Evolutionary conservation across 305 asterid genomes (phyloP).

Genomic region (Withania somnifera): DNA sequence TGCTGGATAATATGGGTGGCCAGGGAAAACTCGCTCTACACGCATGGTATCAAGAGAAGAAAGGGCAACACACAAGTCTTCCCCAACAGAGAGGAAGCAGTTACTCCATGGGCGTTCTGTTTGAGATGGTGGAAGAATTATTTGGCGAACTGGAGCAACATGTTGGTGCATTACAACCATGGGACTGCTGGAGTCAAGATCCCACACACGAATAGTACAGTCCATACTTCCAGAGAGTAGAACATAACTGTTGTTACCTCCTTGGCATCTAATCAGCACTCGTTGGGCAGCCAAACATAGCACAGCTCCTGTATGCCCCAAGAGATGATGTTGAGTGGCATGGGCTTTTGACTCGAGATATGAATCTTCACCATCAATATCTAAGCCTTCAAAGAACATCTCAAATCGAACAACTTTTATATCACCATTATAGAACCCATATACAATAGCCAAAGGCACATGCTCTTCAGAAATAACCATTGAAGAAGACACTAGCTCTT

Average conservation of each 20-base stretch:
- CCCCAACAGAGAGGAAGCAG: slow-evolving; percentile 82
- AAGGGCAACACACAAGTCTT: slow-evolving; percentile 67
- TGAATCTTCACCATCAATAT: slow-evolving; percentile 25
- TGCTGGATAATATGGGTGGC: slow-evolving; percentile 69
- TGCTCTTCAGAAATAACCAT: slow-evolving; percentile 80
- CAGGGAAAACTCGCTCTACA: slow-evolving; percentile 94
- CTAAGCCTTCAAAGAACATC: slow-evolving; percentile 41
- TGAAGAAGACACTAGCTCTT: slow-evolving; percentile 66
- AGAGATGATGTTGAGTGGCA: slow-evolving; percentile 39
- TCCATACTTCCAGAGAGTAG: slow-evolving; percentile 89
- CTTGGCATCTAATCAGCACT: slow-evolving; percentile 38
- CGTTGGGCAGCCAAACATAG: slow-evolving; percentile 87
- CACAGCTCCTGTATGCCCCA: slow-evolving; percentile 82
- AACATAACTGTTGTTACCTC: slow-evolving; percentile 47
- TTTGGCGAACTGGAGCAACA: slow-evolving; percentile 88
- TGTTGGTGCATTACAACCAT: slow-evolving; percentile 79
- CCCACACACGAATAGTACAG: slow-evolving; percentile 91
- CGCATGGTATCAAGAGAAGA: slow-evolving; percentile 72
- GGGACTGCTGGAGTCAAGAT: slow-evolving; percentile 64
- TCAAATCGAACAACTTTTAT: slow-evolving; percentile 66
- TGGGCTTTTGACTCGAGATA: slow-evolving; percentile 22
- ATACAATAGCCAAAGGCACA: slow-evolving; percentile 73
- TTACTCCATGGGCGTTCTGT: slow-evolving; percentile 74
- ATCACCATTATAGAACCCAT: slow-evolving; percentile 73
- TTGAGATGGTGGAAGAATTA: slow-evolving; percentile 68